Conservation (phyloP, 2,329 filamentous ascomycete species). For the Juglanconis oblonga region DNA sequence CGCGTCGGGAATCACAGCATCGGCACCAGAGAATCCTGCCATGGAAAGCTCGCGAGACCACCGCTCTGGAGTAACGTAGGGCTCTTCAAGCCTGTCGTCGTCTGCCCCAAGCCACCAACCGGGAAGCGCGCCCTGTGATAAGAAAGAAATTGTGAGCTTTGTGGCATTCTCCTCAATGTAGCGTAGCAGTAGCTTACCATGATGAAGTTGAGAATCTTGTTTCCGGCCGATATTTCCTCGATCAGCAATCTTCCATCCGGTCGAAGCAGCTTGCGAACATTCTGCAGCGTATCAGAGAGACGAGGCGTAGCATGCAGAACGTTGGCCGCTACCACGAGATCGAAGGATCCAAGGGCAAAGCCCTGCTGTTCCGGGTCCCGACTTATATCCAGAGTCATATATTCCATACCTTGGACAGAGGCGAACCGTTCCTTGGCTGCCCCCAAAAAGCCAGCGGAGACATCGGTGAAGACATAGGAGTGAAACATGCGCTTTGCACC, state of each 20-base stretch:
- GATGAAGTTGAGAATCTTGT: no score
- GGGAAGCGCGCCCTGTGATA: constrained; percentile 21
- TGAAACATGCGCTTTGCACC: background rate
- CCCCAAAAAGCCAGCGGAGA: background rate
- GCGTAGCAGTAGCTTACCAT: no score
- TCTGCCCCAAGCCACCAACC: constrained; percentile 33
- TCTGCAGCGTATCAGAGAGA: constrained; percentile 22
- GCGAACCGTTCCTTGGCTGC: no score
- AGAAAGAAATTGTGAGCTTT: constrained; percentile 15
- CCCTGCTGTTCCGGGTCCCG: constrained; percentile 27
- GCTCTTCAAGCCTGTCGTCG: constrained; percentile 25
- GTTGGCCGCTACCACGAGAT: constrained; percentile 30
- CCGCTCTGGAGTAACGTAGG: constrained; percentile 2
- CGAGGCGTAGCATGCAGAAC: constrained; percentile 27
- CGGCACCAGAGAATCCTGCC: no score
- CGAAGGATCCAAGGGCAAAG: constrained; percentile 24
- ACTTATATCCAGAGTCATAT: constrained; percentile 26
- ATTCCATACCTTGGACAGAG: background rate
- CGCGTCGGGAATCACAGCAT: no score
- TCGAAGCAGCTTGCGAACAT: constrained; percentile 28
- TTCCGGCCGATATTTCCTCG: constrained; percentile 19
- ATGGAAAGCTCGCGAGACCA: no score
- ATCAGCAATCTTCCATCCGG: constrained; percentile 29
- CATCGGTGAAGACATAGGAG: constrained; percentile 1
- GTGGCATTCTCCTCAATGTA: background rate